Evolutionary conservation across 108 stramenopile species (phyloP).

Genomic region (Cyclotella atomus): DNA sequence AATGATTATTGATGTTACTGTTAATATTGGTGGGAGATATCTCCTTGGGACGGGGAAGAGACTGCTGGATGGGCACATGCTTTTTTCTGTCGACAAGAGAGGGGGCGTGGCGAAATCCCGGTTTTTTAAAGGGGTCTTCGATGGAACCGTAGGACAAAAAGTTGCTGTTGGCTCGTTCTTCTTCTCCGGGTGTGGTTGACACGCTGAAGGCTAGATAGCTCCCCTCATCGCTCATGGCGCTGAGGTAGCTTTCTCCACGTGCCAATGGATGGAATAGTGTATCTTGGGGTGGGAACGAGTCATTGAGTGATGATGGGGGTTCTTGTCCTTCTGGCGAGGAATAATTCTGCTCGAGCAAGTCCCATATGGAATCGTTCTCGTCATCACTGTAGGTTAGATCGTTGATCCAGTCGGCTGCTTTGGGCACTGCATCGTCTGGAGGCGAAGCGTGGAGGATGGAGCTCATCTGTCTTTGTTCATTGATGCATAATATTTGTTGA

Average conservation of each 20-base stretch:
- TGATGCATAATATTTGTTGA: not conserved
- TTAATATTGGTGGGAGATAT: not conserved
- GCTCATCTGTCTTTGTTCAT: not conserved
- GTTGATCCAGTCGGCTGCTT: conserved; percentile 24
- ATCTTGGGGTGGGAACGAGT: not conserved
- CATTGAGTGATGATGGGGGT: not conserved
- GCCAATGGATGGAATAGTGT: conserved; percentile 40
- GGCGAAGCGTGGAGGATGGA: not conserved
- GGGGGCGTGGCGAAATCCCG: not conserved
- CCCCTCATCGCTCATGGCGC: conserved; percentile 24
- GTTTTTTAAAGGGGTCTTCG: conserved; percentile 1
- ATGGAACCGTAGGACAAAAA: not conserved
- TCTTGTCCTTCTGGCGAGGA: not conserved
- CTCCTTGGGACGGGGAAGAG: not conserved
- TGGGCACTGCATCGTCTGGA: not conserved
- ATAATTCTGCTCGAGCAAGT: not conserved
- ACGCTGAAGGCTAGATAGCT: conserved; percentile 40
- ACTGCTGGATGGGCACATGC: not conserved
- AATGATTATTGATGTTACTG: not conserved
- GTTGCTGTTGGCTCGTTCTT: conserved; percentile 12
- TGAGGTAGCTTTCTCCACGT: not conserved
- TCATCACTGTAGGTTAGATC: conserved; percentile 50
- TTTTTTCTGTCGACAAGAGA: not conserved
- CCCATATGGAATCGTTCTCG: conserved; percentile 20
- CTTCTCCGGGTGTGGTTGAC: conserved; percentile 23